These are phyloP conservation scores for Cadophora luteo-olivacea DNA, from an alignment of 2,329 filamentous ascomycete species.

Conservation along the genomic window DNA sequence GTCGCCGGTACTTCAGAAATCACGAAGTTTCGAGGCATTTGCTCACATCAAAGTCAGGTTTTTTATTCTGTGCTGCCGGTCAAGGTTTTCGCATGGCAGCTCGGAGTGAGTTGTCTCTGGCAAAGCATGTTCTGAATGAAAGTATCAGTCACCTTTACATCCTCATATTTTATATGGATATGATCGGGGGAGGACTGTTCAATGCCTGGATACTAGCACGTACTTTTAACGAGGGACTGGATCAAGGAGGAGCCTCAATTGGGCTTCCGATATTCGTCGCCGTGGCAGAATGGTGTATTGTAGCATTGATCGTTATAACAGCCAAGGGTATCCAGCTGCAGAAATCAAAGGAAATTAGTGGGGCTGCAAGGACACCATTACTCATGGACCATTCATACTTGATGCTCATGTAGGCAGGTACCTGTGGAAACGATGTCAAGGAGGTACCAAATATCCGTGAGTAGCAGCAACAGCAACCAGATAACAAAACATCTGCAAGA, in stretches of 20 bases:
- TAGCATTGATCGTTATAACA: neutral
- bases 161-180: neutral
- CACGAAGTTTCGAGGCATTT: neutral
- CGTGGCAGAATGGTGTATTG: neutral
- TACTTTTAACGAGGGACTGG: neutral
- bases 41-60: neutral
- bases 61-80: neutral
- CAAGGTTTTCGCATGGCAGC: conserved; percentile 7
- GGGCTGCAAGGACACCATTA: neutral
- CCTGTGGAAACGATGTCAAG: too few relatives aligned
- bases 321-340: neutral
- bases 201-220: conserved; percentile 1
- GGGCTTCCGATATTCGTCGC: neutral
- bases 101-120: neutral
- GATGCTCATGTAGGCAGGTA: neutral
- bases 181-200: neutral
- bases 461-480: too few relatives aligned
- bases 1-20: neutral
- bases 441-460: too few relatives aligned
- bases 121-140: neutral
- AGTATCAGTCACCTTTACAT: neutral
- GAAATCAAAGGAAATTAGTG: neutral
- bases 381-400: neutral
- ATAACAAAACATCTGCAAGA: too few relatives aligned
- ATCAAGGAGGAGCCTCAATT: neutral